Evolutionary conservation across 768 basidiomycete species (phyloP), one percentile per base, ranked within the genome.

Genomic region (Xerocomellus amylosporus): DNA sequence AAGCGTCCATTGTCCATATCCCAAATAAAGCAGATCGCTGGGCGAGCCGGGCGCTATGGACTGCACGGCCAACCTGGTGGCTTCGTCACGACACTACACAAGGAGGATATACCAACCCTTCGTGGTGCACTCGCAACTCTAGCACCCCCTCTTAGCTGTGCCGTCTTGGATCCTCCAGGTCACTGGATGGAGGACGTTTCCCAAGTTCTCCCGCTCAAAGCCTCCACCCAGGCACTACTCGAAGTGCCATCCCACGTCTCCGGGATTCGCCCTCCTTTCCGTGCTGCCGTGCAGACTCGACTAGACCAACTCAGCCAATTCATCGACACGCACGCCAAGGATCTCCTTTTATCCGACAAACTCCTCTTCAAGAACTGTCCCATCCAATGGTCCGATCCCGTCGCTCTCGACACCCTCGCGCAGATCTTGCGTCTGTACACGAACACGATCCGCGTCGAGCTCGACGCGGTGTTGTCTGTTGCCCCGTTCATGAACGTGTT

Each of bases 21-120:
- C 0, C 86, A 89, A 60, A 82, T 91, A 67, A 97, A 97, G 69
- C 96, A 98, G 68, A 97, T 98, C 44, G 94, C 89, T 1, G 94
- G 95, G 7, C 83, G 96, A 38, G 95, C 96, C 0, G 96, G 95
- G 13, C 87, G 96, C 3, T 98, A 82, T 68, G 90, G 91, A 3
- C 69, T 89, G 40, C 84, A 86, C 33, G 73, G 76, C 37, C 62
- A 60, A 52, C 68, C 79, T 1, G 81, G 79, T 8, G 93, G 95
- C 22, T 76, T 79, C 31, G 87, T 85, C 8, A 94, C 93, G 0
- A 88, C 93, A 0, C 66, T 96, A n/a, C 67, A 76, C 40, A 66
- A 73, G 3, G 65, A 73, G 2, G 90, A 94, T 66, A 76, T 97
- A 12, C 76, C 78, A 0, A 71, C 80, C 53, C 74, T 98, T 10